A percentile compares a stretch with the other conserved stretches of the same genome.
Evolutionary conservation across 2,329 filamentous ascomycete genomes (phyloP).

Genomic region (Colletotrichum somersetense): DNA sequence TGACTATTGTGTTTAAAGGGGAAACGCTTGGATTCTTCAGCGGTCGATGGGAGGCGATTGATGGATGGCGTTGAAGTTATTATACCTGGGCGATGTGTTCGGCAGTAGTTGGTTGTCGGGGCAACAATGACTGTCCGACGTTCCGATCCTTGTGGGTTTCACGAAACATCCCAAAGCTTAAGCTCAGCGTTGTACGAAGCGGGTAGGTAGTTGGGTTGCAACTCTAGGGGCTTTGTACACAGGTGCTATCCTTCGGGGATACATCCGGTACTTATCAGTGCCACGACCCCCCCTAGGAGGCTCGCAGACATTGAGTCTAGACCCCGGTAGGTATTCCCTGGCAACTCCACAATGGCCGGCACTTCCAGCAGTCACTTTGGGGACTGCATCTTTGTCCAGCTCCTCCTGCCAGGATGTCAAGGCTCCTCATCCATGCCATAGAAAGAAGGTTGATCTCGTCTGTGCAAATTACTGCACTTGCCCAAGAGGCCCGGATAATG

Average conservation of each 20-base stretch:
- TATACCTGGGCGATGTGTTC: constrained; percentile 39
- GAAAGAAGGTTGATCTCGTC: too few relatives aligned
- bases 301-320: background rate
- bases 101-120: constrained; percentile 38
- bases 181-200: background rate
- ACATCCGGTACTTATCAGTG: constrained; percentile 5
- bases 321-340: background rate
- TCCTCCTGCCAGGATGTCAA: background rate
- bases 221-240: background rate
- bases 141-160: constrained; percentile 7
- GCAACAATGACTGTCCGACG: constrained; percentile 34
- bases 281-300: background rate
- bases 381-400: background rate
- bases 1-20: background rate
- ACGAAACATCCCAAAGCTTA: constrained; percentile 7
- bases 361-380: background rate
- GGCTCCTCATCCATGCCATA: background rate
- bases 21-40: background rate
- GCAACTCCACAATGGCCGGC: constrained; percentile 5
- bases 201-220: too few relatives aligned
- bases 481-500: background rate
- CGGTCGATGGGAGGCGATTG: background rate
- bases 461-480: background rate
- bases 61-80: constrained; percentile 33
- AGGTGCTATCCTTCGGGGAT: background rate